Evolutionary conservation across 2,329 filamentous ascomycete genomes (phyloP).

Genomic region (Fusarium hainanense): DNA sequence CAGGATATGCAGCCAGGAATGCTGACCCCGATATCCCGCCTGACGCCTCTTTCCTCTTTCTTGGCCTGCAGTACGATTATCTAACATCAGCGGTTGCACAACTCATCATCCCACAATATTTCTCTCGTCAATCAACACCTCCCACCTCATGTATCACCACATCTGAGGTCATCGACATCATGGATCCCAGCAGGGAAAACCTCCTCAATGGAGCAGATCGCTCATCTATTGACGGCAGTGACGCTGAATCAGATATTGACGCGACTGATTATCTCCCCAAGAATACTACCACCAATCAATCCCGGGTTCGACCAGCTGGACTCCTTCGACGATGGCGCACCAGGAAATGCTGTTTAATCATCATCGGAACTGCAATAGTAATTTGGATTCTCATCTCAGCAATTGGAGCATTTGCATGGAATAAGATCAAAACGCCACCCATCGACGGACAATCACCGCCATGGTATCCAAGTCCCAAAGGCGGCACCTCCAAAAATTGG

Average conservation of each 20-base stretch:
- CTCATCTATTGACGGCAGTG: constrained; percentile 37
- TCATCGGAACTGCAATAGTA: constrained; percentile 23
- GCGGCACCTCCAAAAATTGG: constrained; percentile 78
- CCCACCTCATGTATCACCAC: constrained; percentile 14
- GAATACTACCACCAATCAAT: constrained; percentile 9
- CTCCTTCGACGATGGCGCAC: constrained; percentile 30
- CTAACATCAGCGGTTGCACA: constrained; percentile 13
- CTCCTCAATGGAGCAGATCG: constrained; percentile 44
- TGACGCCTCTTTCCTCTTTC: constrained; percentile 20
- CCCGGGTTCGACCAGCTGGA: constrained; percentile 8
- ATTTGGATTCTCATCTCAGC: constrained; percentile 51
- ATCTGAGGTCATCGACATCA: constrained; percentile 7
- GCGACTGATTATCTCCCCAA: constrained; percentile 47
- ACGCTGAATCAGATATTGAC: constrained; percentile 48
- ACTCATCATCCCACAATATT: neutral
- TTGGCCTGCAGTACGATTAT: constrained; percentile 26
- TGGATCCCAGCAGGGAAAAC: constrained; percentile 50
- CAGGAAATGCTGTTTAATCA: constrained; percentile 36
- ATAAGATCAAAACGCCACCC: constrained; percentile 60
- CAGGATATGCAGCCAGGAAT: constrained; percentile 29
- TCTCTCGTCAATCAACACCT: neutral
- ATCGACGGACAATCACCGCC: constrained; percentile 70
- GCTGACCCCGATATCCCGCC: constrained; percentile 23
- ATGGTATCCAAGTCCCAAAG: constrained; percentile 82
- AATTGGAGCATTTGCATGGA: constrained; percentile 60